Conservation (phyloP, 768 basidiomycete genomes). For the Boletus eberwhitei region DNA sequence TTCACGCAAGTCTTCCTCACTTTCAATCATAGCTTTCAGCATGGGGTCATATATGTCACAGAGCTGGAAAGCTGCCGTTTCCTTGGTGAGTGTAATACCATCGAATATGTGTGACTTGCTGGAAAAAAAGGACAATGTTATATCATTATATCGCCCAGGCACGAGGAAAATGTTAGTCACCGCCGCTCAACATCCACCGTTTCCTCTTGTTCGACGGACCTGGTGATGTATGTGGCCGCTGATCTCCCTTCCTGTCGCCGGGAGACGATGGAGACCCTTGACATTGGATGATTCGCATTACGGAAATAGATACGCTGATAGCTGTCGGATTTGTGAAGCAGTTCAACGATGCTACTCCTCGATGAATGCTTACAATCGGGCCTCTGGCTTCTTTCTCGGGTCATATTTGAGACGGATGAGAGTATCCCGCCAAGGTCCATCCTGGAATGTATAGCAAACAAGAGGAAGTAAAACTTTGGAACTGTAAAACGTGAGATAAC, state of each 20-base stretch:
- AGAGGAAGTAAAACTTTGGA: conserved; percentile 79
- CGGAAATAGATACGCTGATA: conserved; percentile 93
- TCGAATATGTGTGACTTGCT: conserved; percentile 87
- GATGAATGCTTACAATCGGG: conserved; percentile 63
- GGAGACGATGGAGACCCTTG: conserved; percentile 70
- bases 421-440: conserved; percentile 93
- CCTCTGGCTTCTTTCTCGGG: conserved; percentile 68
- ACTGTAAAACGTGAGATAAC: conserved; percentile 37
- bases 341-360: background rate
- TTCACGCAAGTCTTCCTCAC: conserved; percentile 64
- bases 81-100: conserved; percentile 71
- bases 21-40: conserved; percentile 76
- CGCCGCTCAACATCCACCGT: conserved; percentile 31
- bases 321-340: conserved; percentile 40
- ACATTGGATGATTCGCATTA: conserved; percentile 78
- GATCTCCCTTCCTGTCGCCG: conserved; percentile 51
- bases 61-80: conserved; percentile 91
- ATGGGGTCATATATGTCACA: conserved; percentile 89
- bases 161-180: conserved; percentile 15
- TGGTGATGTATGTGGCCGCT: conserved; percentile 20
- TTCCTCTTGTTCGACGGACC: conserved; percentile 35
- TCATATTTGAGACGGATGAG: conserved; percentile 87
- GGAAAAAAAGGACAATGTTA: background rate
- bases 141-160: background rate
- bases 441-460: conserved; percentile 84